Evolutionary conservation across 2,329 filamentous ascomycete species (phyloP), one percentile per base, ranked within the genome.

Genomic region (Chaetothyriales sp.): DNA sequence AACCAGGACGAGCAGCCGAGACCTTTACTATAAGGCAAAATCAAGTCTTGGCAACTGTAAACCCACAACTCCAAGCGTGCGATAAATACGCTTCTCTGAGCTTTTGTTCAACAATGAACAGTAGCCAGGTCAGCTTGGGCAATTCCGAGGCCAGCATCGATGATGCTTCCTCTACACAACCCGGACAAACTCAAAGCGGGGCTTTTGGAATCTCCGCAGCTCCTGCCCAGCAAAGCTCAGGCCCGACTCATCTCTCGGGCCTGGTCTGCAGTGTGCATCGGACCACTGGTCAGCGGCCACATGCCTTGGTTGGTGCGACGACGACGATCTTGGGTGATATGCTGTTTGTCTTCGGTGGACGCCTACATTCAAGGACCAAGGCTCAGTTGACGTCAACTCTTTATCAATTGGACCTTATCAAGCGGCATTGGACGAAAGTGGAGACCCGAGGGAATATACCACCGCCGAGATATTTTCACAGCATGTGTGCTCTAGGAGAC

Each of bases 241-340:
- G 73, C 19, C 73, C 77, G n/a, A 73, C 80, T 54, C 79, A 82
- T 55, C 65, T 84, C 25, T 83, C 81, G 4, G 81, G 80, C 4
- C 67, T 85, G 53, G 81, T 84, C 6, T 85, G 81, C 64, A 83
- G 83, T 65, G 79, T 84, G 20, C 78, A 83, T 60, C 73, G 89
- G 57, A 97, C 92, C 1, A 97, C 90, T 0, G 92, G 92, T 37
- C 82, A 82, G 56, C 89, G 97, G 64, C 92, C 92, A 2, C 88
- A 86, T 63, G 86, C 92, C 2, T 73, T 97, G 2, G 92, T 98
- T 0, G 92, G 92, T 29, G 90, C 92, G 4, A 95, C 92, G 0
- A 97, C 92, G 0, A 97, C 92, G 0, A 86, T 97, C 47, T 69
- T 98, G 1, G 92, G 90, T 25, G 92, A 98, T 68, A 95, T 94